phyloP scores from a whole-genome alignment of 2,329 filamentous ascomycete species.

The Keithomyces neogunnii region DNA sequence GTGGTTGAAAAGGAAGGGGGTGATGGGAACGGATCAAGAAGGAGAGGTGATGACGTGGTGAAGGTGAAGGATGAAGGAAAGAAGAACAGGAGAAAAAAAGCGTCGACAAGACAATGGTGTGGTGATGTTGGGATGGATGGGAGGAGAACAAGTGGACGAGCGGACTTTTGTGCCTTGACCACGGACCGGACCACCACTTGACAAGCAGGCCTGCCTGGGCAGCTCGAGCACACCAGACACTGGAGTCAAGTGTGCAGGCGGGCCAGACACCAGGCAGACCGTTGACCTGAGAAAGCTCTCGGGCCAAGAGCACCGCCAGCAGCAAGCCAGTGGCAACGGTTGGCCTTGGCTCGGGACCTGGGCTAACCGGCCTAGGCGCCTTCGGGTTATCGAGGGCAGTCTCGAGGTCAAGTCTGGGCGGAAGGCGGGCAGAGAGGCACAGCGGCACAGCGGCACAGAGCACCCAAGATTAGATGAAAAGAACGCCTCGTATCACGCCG shows the following conservation, averaged over 20 bases:
- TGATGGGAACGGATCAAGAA: slow-evolving; percentile 13
- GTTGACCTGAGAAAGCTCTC: background rate
- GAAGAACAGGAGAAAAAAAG: slow-evolving; percentile 12
- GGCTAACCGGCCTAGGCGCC: slow-evolving; percentile 4
- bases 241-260: background rate
- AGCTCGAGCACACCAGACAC: background rate
- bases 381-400: slow-evolving; percentile 4
- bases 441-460: too few species aligned
- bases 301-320: background rate
- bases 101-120: slow-evolving; percentile 7
- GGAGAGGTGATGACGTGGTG: slow-evolving; percentile 17
- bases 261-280: background rate
- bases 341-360: slow-evolving; percentile 4
- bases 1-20: slow-evolving; percentile 16
- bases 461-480: too few species aligned
- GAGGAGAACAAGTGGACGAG: slow-evolving; percentile 7
- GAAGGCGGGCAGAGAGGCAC: too few species aligned
- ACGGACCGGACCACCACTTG: background rate
- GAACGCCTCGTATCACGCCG: too few species aligned
- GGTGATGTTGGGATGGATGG: slow-evolving; percentile 9
- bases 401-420: too few species aligned
- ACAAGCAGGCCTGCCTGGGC: too few species aligned
- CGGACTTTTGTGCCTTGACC: slow-evolving; percentile 6
- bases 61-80: slow-evolving; percentile 19
- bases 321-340: slow-evolving; percentile 9